Evolutionary conservation across 805 yeast genomes (phyloP).

Genomic region (Yarrowia sp.): DNA sequence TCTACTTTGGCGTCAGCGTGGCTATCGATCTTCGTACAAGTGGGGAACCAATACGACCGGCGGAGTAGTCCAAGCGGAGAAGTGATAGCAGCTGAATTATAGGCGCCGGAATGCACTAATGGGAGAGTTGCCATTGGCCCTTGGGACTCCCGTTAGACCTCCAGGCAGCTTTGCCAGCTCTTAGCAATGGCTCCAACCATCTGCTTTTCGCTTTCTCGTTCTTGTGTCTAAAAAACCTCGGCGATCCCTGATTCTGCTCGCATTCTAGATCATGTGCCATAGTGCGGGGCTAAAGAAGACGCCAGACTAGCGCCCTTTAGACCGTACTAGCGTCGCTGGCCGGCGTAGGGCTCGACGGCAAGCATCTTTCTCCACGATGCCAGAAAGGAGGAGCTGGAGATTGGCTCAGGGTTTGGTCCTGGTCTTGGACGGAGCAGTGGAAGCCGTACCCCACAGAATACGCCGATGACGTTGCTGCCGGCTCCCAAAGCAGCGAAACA

Average conservation of each 20-base stretch:
- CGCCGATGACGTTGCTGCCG: no score
- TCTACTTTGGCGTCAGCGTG: background rate
- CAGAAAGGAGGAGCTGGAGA: constrained; percentile 1
- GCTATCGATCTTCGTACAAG: background rate
- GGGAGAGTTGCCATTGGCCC: no score
- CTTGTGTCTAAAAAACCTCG: no score
- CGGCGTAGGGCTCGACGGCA: background rate
- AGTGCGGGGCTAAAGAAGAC: background rate
- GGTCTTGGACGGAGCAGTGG: background rate
- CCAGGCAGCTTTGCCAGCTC: no score
- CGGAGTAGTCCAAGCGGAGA: background rate
- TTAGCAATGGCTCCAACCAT: background rate
- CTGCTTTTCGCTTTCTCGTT: no score
- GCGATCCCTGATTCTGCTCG: no score
- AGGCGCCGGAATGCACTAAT: background rate
- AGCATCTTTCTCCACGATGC: background rate
- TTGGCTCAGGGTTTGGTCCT: background rate
- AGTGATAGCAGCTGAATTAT: background rate
- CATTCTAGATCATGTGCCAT: background rate
- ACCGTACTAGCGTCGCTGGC: no score
- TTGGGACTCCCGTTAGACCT: no score
- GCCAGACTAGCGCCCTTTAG: no score
- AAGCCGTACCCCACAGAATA: constrained; percentile 16
- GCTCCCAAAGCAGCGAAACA: no score
- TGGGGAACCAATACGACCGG: background rate